phyloP scores from a whole-genome alignment of 805 yeast genomes.

The Ogataea thermomethanolica region DNA sequence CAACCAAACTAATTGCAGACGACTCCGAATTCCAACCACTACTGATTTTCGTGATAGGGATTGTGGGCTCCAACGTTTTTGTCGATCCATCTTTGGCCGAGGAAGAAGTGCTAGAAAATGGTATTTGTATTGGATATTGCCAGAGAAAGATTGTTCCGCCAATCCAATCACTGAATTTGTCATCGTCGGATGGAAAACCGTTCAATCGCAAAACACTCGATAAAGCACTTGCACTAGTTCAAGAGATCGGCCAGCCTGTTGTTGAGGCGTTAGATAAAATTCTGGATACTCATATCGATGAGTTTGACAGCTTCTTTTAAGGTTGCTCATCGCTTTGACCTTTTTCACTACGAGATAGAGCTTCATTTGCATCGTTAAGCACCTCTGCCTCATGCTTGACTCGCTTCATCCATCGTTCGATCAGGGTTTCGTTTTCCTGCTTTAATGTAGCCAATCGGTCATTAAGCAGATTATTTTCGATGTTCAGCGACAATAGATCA shows the following conservation, averaged over 20 bases:
- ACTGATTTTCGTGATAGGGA: conserved; percentile 68
- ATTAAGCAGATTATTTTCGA: conserved; percentile 45
- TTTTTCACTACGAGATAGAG: conserved; percentile 12
- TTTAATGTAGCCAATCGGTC: conserved; percentile 32
- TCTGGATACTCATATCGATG: conserved; percentile 38
- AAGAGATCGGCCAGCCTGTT: conserved; percentile 60
- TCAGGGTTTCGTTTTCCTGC: conserved; percentile 38
- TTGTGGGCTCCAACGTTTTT: conserved; percentile 63
- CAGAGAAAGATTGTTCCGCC: conserved; percentile 71
- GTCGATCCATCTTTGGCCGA: conserved; percentile 90
- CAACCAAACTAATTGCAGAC: conserved; percentile 42
- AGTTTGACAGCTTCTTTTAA: conserved; percentile 10
- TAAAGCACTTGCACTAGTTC: conserved; percentile 55
- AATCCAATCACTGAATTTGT: conserved; percentile 60
- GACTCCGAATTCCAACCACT: conserved; percentile 59
- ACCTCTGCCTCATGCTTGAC: conserved; percentile 41
- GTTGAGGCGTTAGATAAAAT: conserved; percentile 52
- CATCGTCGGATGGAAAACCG: conserved; percentile 52
- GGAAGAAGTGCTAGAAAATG: conserved; percentile 83
- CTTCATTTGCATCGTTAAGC: conserved; percentile 40
- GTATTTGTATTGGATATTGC: conserved; percentile 70
- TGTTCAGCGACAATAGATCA: conserved; percentile 45
- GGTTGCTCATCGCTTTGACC: conserved; percentile 15
- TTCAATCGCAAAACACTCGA: conserved; percentile 45
- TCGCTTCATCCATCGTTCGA: conserved; percentile 43